Evolutionary conservation across 2,329 filamentous ascomycete species (phyloP), one percentile per base, ranked within the genome.

Genomic region (Atkinsonella texensis): DNA sequence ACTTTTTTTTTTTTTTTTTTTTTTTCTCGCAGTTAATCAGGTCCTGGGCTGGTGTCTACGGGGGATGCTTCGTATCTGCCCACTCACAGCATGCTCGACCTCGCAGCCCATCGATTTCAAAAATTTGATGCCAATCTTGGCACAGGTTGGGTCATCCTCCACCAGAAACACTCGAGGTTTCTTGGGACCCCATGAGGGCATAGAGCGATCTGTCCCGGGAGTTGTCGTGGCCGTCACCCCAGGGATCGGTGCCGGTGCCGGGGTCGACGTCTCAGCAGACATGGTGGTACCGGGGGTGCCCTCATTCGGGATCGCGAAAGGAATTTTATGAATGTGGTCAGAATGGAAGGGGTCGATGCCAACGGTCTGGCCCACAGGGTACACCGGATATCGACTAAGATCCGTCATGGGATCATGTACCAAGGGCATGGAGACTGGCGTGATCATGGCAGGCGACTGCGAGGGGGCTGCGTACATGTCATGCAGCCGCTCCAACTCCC

Each of bases 341-440:
- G 87, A 85, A 63, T 91, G 90, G 76, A 95, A 93, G 1, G 91
- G 90, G 63, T 96, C 90, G 58, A 96, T 96, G 50, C 90, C 90
- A 57, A 94, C 87, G 0, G 85, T 93, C 57, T 89, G 83, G 17
- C 90, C 90, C 15, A 95, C 89, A 0, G 91, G 90, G 64, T 96
- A 97, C 10, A 96, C 89, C 50, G 94, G 79, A 56, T 80, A 77
- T 44, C 77, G 70, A 53, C 61, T 67, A 46, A 79, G 73, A 54
- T 81, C 77, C 57, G 69, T 76, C 58, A 81, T 70, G 40, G 75
- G 72, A 54, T 81, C 77, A 54, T 76, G 70, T 58, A 79, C 63
- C 63, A 76, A 66, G 23, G 70, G 68, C 61, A 77, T 70, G 28
- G 67, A 64, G 28, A 67, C 64, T 28, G 67, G 68, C n/a, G 67